Evolutionary conservation across 148 eudicot genomes (phyloP).

Genomic region (Persicaria maculosa): DNA sequence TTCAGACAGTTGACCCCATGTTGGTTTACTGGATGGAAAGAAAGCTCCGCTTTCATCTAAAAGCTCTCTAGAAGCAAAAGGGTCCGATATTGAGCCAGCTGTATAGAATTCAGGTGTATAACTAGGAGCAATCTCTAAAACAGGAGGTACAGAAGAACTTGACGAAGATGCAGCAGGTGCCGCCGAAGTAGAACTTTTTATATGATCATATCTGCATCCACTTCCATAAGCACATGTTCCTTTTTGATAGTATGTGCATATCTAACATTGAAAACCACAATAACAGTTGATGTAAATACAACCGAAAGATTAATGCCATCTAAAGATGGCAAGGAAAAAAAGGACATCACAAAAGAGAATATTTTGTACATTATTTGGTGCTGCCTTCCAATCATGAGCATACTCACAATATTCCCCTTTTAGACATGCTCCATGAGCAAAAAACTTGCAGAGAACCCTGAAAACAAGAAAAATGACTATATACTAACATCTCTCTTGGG

Average conservation of each 20-base stretch:
- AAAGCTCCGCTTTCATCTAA: too few species aligned
- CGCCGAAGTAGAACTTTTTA: slow-evolving; percentile 38
- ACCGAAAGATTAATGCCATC: too few species aligned
- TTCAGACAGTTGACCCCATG: neutral
- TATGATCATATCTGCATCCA: slow-evolving; percentile 87
- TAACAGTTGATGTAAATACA: too few species aligned
- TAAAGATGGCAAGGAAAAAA: too few species aligned
- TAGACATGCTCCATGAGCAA: slow-evolving; percentile 81
- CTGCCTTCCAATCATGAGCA: slow-evolving; percentile 85
- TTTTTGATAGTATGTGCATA: slow-evolving; percentile 82
- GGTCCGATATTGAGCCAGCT: too few species aligned
- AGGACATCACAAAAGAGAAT: too few species aligned
- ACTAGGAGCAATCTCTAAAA: slow-evolving; percentile 16
- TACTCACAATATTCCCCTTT: slow-evolving; percentile 91
- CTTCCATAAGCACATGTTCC: slow-evolving; percentile 81
- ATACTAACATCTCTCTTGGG: too few species aligned
- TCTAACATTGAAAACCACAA: slow-evolving; percentile 22
- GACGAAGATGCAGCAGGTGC: slow-evolving; percentile 49
- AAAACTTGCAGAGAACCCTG: slow-evolving; percentile 88
- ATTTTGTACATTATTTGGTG: slow-evolving; percentile 54
- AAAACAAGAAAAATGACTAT: slow-evolving; percentile 2
- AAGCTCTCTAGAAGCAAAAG: too few species aligned
- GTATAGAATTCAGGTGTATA: neutral
- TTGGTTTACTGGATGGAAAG: neutral
- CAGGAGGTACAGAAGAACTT: slow-evolving; percentile 21